These are phyloP conservation scores for Kwoniella dejecticola DNA, from an alignment of 768 basidiomycete species.

Conservation along the genomic window DNA sequence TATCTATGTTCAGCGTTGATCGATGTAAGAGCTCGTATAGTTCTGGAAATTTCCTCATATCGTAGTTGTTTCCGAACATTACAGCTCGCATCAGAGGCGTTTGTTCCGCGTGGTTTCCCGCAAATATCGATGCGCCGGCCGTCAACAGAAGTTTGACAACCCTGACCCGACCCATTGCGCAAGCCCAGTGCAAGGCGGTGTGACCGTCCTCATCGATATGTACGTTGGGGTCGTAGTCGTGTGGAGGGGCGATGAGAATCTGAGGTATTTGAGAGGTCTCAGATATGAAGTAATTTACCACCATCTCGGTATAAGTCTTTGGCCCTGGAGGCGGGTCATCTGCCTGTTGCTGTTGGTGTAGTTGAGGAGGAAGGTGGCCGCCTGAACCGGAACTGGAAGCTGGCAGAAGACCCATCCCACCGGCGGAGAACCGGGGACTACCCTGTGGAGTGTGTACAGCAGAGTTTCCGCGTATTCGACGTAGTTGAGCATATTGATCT, in stretches of 20 bases:
- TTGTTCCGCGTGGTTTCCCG: conserved; percentile 93
- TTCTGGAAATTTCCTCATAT: conserved; percentile 97
- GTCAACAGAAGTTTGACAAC: conserved; percentile 91
- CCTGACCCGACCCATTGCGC: conserved; percentile 96
- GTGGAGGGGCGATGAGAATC: conserved; percentile 80
- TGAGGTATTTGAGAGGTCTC: conserved; percentile 89
- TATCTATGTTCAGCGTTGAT: conserved; percentile 98
- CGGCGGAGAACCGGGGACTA: conserved; percentile 28
- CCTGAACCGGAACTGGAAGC: conserved; percentile 13
- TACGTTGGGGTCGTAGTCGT: conserved; percentile 92
- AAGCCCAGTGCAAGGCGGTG: conserved; percentile 96
- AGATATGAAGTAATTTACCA: conserved; percentile 97
- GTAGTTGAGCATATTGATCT: conserved; percentile 37
- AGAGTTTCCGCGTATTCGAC: conserved; percentile 31
- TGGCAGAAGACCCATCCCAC: conserved; percentile 22
- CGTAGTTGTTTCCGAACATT: conserved; percentile 99
- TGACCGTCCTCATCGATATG: conserved; percentile 98
- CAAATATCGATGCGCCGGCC: conserved; percentile 94
- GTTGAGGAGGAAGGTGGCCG: neutral
- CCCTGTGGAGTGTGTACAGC: conserved; percentile 44
- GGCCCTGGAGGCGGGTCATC: conserved; percentile 49
- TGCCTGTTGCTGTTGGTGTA: neutral
- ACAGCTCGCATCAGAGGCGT: conserved; percentile 97
- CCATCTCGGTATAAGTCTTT: conserved; percentile 79
- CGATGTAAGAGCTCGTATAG: conserved; percentile 94